These are phyloP conservation scores for Pinus tabuliformis DNA, from an alignment of 75 land plant genomes.

Conservation along the genomic window DNA sequence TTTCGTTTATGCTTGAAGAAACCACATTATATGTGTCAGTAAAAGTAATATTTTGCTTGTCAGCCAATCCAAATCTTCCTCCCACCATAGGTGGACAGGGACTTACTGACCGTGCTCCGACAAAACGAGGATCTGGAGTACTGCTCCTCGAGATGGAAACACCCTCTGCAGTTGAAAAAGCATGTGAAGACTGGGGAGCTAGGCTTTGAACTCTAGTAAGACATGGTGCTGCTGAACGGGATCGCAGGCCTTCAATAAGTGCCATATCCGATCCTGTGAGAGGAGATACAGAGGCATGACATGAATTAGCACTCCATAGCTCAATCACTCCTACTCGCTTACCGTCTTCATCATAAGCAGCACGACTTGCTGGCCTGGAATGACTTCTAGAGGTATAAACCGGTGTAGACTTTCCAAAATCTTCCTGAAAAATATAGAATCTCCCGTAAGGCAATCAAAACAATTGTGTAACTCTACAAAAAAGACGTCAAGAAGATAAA, in stretches of 20 bases:
- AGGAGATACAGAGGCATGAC: slow-evolving; percentile 6
- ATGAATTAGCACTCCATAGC: slow-evolving; percentile 16
- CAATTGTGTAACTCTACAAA: no score
- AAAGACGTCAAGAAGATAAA: no score
- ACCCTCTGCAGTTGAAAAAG: neutral
- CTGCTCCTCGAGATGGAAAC: neutral
- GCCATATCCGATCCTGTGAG: neutral
- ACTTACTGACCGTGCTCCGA: neutral
- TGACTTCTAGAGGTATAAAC: slow-evolving; percentile 32
- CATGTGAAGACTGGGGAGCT: neutral
- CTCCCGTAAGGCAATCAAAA: neutral
- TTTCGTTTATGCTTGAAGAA: neutral
- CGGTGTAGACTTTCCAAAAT: slow-evolving; percentile 34
- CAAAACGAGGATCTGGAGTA: neutral
- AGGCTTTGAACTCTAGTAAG: neutral
- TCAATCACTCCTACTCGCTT: slow-evolving; percentile 17
- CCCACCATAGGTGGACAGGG: neutral
- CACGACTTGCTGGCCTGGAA: slow-evolving; percentile 58
- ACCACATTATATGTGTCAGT: neutral
- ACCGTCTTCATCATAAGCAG: slow-evolving; percentile 36
- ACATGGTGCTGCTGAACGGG: neutral
- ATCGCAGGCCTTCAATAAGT: neutral
- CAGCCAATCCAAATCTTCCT: neutral
- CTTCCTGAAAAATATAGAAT: slow-evolving; percentile 47
- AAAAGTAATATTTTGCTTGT: no score